Evolutionary conservation across 1,284 basidiomycete species (phyloP), one percentile per base, ranked within the genome.

Genomic region (Chalciporus sp.): DNA sequence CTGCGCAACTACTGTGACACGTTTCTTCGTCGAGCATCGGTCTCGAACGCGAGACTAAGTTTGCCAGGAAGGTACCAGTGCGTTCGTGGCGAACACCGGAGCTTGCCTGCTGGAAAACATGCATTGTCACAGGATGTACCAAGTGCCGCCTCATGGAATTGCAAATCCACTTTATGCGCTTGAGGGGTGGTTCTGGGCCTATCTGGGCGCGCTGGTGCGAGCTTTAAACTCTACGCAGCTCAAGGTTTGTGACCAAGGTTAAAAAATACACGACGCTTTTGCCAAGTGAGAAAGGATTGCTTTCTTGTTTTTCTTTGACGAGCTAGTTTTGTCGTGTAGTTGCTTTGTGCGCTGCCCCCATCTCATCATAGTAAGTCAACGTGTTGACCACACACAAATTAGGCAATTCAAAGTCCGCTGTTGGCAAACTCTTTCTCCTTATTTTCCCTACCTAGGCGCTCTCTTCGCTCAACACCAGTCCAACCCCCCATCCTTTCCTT

Each of bases 371-470:
- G 46, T 56, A 50, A n/a, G n/a, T n/a, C n/a, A 72, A 71, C 70
- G 70, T 68, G 69, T 70, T 51, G 63, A 49, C 65, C 59, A 49
- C 53, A 46, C 57, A 47, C 52, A 46, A 54, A 48, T 40, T 55
- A 61, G 56, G 49, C 7, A 60, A 59, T 73, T 70, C 47, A 72
- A 73, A 73, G 68, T 70, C 68, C 68, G 68, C 68, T 47, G 46
- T 59, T 59, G 56, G 51, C 53, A 51, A 55, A 49, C 53, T 53
- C 58, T 58, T 60, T 58, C 63, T 65, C 65, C 57, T 65, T 61
- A 53, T 64, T 62, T 62, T 65, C 55, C 61, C 63, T 58, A 58
- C 61, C 63, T 62, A 56, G 55, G 47, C 59, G 58, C 59, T 59
- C 49, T 58, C 66, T 57, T 55, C 33, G 19, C 42, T 61, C 58